Conservation (phyloP, 352 stramenopile genomes). For the Phytophthora macrochlamydospora region DNA sequence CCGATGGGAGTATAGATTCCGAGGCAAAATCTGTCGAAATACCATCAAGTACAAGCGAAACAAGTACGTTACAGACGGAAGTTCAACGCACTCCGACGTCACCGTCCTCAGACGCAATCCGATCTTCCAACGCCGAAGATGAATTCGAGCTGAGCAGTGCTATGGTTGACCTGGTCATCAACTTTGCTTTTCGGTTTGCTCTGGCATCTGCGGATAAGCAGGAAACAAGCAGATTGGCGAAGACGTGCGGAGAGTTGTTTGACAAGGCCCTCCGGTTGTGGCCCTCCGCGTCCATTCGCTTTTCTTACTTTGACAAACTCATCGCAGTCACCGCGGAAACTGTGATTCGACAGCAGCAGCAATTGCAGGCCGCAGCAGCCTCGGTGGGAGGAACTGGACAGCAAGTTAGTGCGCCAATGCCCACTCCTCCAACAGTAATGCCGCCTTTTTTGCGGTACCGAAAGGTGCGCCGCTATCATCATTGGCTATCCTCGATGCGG, state of each 20-base stretch:
- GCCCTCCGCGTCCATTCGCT: constrained; percentile 86
- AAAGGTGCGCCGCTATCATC: constrained; percentile 86
- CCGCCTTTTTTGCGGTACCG: constrained; percentile 80
- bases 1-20: constrained; percentile 11
- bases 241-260: constrained; percentile 89
- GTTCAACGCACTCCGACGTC: constrained; percentile 9
- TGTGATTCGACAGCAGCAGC: constrained; percentile 81
- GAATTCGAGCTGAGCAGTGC: constrained; percentile 87
- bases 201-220: constrained; percentile 90
- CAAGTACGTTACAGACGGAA: too few species aligned
- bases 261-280: constrained; percentile 85
- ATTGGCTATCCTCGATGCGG: constrained; percentile 85
- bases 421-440: constrained; percentile 57
- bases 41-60: constrained; percentile 3
- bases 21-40: constrained; percentile 26
- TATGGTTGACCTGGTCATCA: constrained; percentile 93
- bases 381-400: constrained; percentile 20
- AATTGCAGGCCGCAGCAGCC: constrained; percentile 34
- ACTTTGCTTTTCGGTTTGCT: constrained; percentile 90
- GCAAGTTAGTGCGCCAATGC: constrained; percentile 31
- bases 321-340: constrained; percentile 88
- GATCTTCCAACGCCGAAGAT: constrained; percentile 61
- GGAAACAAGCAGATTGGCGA: constrained; percentile 87
- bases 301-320: constrained; percentile 93
- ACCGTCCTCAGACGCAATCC: constrained; percentile 27